Evolutionary conservation across 129 eudicot species (phyloP).

Genomic region (Escallonia rubra): DNA sequence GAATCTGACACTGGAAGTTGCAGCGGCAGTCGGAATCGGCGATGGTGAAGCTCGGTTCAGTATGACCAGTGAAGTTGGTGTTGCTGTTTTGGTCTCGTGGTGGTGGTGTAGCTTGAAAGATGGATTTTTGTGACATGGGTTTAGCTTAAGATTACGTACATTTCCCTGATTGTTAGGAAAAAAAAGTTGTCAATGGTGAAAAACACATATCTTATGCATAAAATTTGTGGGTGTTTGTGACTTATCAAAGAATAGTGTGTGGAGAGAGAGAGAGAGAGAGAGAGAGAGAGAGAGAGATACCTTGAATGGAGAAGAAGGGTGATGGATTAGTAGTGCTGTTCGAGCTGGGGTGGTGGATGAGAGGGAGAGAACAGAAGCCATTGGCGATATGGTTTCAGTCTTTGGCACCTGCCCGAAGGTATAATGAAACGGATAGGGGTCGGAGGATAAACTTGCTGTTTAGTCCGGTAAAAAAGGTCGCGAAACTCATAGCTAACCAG

Average conservation of each 20-base stretch:
- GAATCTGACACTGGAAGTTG: slow-evolving; percentile 28
- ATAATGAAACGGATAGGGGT: not conserved
- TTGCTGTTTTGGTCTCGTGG: not conserved
- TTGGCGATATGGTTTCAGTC: slow-evolving; percentile 10
- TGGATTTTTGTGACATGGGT: slow-evolving; percentile 19
- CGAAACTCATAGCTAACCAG: too few relatives aligned
- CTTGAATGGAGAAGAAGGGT: slow-evolving; percentile 29
- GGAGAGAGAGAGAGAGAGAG: not conserved
- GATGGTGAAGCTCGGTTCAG: slow-evolving; percentile 34
- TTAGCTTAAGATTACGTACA: slow-evolving; percentile 28
- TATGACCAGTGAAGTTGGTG: slow-evolving; percentile 17
- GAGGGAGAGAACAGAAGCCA: slow-evolving; percentile 61
- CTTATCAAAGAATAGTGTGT: not conserved
- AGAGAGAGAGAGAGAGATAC: slow-evolving; percentile 15
- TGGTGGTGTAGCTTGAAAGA: slow-evolving; percentile 13
- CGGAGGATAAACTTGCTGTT: too few relatives aligned
- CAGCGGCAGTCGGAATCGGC: slow-evolving; percentile 22
- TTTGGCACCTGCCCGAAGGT: not conserved
- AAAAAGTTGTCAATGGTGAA: not conserved
- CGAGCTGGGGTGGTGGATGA: slow-evolving; percentile 33
- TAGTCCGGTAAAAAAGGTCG: too few relatives aligned
- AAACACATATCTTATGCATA: not conserved
- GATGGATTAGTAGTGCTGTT: slow-evolving; percentile 24
- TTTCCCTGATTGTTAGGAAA: slow-evolving; percentile 38
- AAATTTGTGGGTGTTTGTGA: not conserved